Evolutionary conservation across 352 stramenopile species (phyloP), one percentile per base, ranked within the genome.

Genomic region (Phytopythium cucurbitacearum): DNA sequence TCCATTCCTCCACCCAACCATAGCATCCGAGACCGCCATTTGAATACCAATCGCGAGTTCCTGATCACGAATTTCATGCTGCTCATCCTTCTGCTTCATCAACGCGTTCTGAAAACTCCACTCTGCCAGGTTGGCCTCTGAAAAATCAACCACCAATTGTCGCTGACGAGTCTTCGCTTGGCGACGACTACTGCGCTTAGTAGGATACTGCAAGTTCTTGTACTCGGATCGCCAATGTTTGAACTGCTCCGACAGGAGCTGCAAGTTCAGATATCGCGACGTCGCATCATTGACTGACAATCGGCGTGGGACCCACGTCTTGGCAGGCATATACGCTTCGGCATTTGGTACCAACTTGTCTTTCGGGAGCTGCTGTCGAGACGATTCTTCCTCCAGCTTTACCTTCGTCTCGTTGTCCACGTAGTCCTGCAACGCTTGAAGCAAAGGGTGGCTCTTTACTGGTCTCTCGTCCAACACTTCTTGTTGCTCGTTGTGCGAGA

Each of bases 401-500:
- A 41, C 21, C n/a, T 57, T 67, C 5, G 69, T 44, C 53, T 87
- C 80, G 3, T 80, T 60, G 37, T 80, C 69, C 5, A 89, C 77
- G 47, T 79, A 89, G n/a, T 73, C 71, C 55, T 86, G 68, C 36
- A 91, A 59, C 7, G 77, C 77, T 44, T 87, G 71, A 0, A 91
- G 59, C 28, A 89, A 47, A 13, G 80, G 77, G 43, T 91, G 80
- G 1, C 55, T 76, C 63, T 87, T 89, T 5, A 86, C 53, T 0
- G 77, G 77, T n/a, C 76, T 72, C 3, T 56, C 61, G 44, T 88
- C 77, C 4, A 90, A 56, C 34, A 60, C 77, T 45, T 90, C 80
- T 40, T 87, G 80, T 48, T 90, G 71, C 45, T 90, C 75, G 46
- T 78, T 72, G 52, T 87, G 71, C 46, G 80, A 88, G 34, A 90